phyloP scores from a whole-genome alignment of 306 rosid genomes.

The Quercus aquifolioides region DNA sequence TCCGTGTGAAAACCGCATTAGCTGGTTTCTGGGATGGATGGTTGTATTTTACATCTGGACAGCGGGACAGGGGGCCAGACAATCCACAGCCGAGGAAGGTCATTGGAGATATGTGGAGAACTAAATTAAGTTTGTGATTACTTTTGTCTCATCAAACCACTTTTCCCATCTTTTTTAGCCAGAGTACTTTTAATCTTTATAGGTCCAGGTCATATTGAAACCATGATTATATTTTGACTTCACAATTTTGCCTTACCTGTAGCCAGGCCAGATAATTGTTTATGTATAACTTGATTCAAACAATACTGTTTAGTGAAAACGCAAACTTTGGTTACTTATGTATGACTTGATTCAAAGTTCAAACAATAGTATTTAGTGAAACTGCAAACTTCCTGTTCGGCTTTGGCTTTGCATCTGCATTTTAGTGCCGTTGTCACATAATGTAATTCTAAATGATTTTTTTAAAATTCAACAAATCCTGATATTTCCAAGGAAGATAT shows the following conservation, averaged over 20 bases:
- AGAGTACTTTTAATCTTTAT: no score
- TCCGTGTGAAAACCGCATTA: conserved; percentile 74
- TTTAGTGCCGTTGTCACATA: no score
- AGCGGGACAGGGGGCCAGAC: conserved; percentile 88
- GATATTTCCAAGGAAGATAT: no score
- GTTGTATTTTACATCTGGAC: conserved; percentile 89
- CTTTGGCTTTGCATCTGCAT: no score
- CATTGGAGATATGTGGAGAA: conserved; percentile 71
- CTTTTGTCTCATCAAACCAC: no score
- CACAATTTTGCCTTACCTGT: not conserved
- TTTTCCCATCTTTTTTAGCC: not conserved
- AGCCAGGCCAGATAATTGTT: not conserved
- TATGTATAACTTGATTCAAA: not conserved
- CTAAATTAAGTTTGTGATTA: conserved; percentile 46
- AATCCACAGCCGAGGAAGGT: conserved; percentile 84
- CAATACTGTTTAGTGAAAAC: not conserved
- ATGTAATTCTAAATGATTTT: no score
- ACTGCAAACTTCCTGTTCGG: no score
- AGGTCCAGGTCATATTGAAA: not conserved
- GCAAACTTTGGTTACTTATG: not conserved
- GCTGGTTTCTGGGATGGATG: conserved; percentile 81
- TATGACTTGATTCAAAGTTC: no score
- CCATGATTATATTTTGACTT: not conserved
- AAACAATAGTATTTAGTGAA: no score
- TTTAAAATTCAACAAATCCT: no score